Evolutionary conservation across 2,329 filamentous ascomycete species (phyloP), one percentile per base, ranked within the genome.

Genomic region (Calonectria ilicicola): DNA sequence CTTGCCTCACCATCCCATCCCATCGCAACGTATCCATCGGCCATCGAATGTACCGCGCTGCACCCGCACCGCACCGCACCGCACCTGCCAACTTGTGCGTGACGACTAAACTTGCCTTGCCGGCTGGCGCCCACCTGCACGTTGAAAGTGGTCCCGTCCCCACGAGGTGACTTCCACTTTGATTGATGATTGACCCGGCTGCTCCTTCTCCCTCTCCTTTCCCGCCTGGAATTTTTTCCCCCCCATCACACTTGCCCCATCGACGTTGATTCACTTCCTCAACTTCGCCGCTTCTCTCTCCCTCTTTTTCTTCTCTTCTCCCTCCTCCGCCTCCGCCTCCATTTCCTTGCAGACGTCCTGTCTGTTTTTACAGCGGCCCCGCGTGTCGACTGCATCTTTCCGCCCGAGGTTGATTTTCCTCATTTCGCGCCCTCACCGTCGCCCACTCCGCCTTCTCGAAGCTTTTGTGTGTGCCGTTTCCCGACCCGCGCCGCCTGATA

Each of bases 221-320:
- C 80, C 78, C 78, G 76, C 73, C 76, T 71, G 75, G 75, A 75
- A 78, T 79, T 79, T 79, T 78, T 74, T 67, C 69, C 67, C 73
- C 76, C 76, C 78, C 74, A 77, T 73, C 74, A 73, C 78, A 76
- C 70, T 73, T 74, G 75, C 67, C 71, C 72, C 66, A 62, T 74
- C 70, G 75, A 76, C 73, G 71, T 75, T 78, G 71, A 73, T 77
- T 76, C 78, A 80, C 65, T 75, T 74, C 75, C 72, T 76, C 74
- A 76, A 65, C 49, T 63, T 72, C 71, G 74, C 74, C 62, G 75
- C 72, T 66, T 70, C 63, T 74, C 69, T 69, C 67, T 53, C 69
- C 58, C 51, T 62, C 64, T 49, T 47, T 46, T 51, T 68, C 64
- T 68, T 68, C 47, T 68, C 65, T 67, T 72, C 74, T 71, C 66